Evolutionary conservation across 331 rosid genomes (phyloP), one percentile per base, ranked within the genome.

Genomic region (Malus hybrid): DNA sequence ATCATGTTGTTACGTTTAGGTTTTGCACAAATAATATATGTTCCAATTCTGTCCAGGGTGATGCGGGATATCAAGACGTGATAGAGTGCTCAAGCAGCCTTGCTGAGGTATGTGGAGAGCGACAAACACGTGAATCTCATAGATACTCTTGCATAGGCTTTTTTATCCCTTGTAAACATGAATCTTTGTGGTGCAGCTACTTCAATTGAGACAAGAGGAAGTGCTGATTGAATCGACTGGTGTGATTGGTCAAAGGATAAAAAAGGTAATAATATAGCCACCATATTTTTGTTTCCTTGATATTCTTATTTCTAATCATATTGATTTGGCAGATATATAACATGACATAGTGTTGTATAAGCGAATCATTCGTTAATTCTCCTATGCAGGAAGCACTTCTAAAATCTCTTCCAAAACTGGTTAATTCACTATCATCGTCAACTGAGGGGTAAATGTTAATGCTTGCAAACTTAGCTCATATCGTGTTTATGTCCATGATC

Each of bases 181-280:
- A 44, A 62, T 75, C 62, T 62, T 77, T 73, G 73, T 63, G 61
- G 63, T 86, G 70, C 80, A 90, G 99, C 79, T 93, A 58, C 89
- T 91, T 70, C 86, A 85, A 74, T 57, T 84, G 77, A 89, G 81
- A 84, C 87, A 94, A 15, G 92, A 87, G 50, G 97, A 93, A 67
- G 84, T 93, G 29, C 73, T 93, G 58, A 78, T 93, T 85, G 96
- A 93, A 83, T 93, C 98, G 70, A 93, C 98, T 12, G 98, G 98
- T 3, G 96, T 93, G 73, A 91, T 93, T 78, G 98, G 98, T 62
- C 90, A 88, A 57, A 88, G 97, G 84, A 91, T 91, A 74, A 93
- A 91, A 62, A 93, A 88, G 95, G 98, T 93, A 75, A 66, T 10
- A 39, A n/a, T 63, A 55, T 73, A 18, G 73, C 72, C 73, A 71